phyloP scores from a whole-genome alignment of 2,329 filamentous ascomycete genomes.

The Fusarium dimerum region DNA sequence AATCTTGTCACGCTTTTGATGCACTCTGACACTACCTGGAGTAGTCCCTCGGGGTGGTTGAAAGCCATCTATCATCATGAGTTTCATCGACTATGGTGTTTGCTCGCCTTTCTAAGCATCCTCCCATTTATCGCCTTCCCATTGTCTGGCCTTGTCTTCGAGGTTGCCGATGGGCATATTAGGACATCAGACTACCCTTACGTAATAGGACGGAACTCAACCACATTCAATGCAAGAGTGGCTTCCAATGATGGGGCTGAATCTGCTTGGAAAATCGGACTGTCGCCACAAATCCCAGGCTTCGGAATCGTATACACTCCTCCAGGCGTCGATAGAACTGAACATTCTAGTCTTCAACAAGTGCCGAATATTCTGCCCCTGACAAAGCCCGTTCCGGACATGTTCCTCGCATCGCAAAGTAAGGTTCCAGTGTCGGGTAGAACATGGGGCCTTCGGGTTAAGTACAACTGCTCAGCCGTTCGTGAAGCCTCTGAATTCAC shows the following conservation, averaged over 20 bases:
- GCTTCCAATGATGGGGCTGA: background rate
- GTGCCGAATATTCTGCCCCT: slow-evolving; percentile 11
- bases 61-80: background rate
- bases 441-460: slow-evolving; percentile 10
- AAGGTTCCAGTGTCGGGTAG: slow-evolving; percentile 5
- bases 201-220: slow-evolving; percentile 5
- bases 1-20: slow-evolving; percentile 4
- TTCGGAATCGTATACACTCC: slow-evolving; percentile 12
- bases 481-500: slow-evolving; percentile 9
- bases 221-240: background rate
- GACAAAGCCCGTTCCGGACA: slow-evolving; percentile 3
- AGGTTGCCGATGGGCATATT: slow-evolving; percentile 17
- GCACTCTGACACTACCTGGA: slow-evolving; percentile 11
- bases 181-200: background rate
- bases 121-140: slow-evolving; percentile 15
- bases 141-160: slow-evolving; percentile 13
- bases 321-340: background rate
- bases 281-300: slow-evolving; percentile 5
- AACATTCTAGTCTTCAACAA: background rate
- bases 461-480: slow-evolving; percentile 11
- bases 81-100: slow-evolving; percentile 6
- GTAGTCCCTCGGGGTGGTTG: slow-evolving; percentile 14
- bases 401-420: slow-evolving; percentile 17
- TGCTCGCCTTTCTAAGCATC: slow-evolving; percentile 8
- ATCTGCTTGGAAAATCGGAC: slow-evolving; percentile 6